Conservation (phyloP, 306 rosid genomes). For the Lupinus albus region DNA sequence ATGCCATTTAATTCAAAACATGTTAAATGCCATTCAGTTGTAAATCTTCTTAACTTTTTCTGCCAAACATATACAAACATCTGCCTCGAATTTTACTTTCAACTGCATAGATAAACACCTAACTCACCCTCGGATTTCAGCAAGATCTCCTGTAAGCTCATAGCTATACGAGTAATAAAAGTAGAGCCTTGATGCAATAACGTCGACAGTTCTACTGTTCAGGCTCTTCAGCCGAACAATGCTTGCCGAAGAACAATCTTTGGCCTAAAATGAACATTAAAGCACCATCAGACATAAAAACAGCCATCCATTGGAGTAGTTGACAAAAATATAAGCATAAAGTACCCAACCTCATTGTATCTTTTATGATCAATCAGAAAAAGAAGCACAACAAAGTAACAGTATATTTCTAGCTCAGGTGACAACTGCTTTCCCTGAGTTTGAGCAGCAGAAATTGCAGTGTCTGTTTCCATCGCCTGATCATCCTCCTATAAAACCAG, state of each 20-base stretch:
- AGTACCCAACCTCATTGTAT: slow-evolving; percentile 67
- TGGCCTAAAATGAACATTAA: slow-evolving; percentile 59
- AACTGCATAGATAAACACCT: not conserved
- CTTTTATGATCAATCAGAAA: slow-evolving; percentile 91
- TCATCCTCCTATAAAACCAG: slow-evolving; percentile 68
- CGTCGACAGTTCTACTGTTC: slow-evolving; percentile 92
- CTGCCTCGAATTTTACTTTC: not conserved
- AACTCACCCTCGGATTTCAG: slow-evolving; percentile 93
- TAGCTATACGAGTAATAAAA: slow-evolving; percentile 88
- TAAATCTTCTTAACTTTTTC: not conserved
- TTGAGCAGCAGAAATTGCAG: slow-evolving; percentile 73
- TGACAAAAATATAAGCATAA: slow-evolving; percentile 8
- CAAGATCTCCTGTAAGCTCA: slow-evolving; percentile 92
- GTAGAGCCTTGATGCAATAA: slow-evolving; percentile 84
- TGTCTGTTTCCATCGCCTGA: slow-evolving; percentile 93
- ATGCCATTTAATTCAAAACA: not conserved
- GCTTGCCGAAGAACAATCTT: slow-evolving; percentile 86
- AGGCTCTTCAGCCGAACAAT: slow-evolving; percentile 77
- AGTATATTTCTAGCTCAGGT: slow-evolving; percentile 92
- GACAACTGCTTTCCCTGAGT: slow-evolving; percentile 60
- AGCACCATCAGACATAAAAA: slow-evolving; percentile 20
- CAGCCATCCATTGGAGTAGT: not conserved
- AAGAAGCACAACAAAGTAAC: slow-evolving; percentile 77
- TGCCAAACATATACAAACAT: not conserved
- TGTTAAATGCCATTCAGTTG: slow-evolving; percentile 26